Evolutionary conservation across 2,329 filamentous ascomycete species (phyloP), one percentile per base, ranked within the genome.

Genomic region (Ophiostoma perfectum): DNA sequence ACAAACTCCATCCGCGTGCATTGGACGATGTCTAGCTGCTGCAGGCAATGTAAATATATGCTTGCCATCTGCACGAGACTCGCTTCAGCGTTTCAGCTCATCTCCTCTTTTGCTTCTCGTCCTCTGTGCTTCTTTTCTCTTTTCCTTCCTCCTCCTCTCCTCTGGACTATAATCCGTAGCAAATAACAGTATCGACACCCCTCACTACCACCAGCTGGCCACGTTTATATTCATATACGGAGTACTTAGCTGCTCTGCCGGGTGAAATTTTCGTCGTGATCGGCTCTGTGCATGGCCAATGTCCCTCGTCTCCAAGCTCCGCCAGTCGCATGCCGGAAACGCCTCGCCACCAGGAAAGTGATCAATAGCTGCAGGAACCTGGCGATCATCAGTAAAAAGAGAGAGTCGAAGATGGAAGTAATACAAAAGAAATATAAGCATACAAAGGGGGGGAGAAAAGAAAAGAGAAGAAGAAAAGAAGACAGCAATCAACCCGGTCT

Each of bases 1-100:
- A 62, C 58, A 62, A 62, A 62, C 58, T 36, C 58, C 58, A n/a
- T 62, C 16, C 36, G 14, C 58, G 9, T 62, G 58, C 58, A 62
- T 62, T 4, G 49, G 18, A 36, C 14, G 4, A 8, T 55, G 49
- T 55, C 18, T 55, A 55, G 49, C 7, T 55, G 8, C 9, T 55
- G 18, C 18, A 55, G 1, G 8, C 8, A n/a, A 27, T 14, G 27
- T 55, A 18, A 36, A 8, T 14, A 27, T 55, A 8, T 55, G 18
- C 49, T 55, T n/a, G 49, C 49, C 49, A 55, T 9, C 49, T 55
- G 49, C 49, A 55, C 49, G 14, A 27, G 18, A 55, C 49, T 55
- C 49, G 49, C 49, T 55, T 55, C 49, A 18, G 49, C 49, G 49
- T 55, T 55, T 55, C 49, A 55, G 49, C 49, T 55, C 27, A 18